Conservation (phyloP, 2,329 filamentous ascomycete genomes). For the Fusarium continuum region DNA sequence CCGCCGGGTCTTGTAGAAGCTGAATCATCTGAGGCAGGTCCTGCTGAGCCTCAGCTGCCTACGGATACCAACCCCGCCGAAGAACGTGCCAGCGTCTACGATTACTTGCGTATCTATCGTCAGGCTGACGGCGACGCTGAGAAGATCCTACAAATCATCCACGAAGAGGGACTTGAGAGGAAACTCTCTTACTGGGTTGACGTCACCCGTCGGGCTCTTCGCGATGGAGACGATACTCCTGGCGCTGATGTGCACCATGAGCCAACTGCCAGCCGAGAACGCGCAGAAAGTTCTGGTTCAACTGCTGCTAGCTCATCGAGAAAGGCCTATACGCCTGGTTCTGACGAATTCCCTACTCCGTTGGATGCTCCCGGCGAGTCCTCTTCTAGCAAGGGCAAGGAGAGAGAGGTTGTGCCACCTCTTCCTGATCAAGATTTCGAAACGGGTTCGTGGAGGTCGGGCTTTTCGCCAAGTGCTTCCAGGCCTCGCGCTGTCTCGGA, state of each 20-base stretch:
- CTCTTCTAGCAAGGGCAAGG: conserved; percentile 28
- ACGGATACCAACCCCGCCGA: conserved; percentile 3
- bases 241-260: conserved; percentile 2
- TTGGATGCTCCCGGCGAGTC: conserved; percentile 15
- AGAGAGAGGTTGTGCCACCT: conserved; percentile 18
- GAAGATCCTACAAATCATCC: conserved; percentile 68
- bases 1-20: conserved; percentile 20
- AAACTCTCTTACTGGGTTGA: conserved; percentile 68
- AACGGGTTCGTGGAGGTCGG: conserved; percentile 3
- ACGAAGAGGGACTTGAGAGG: conserved; percentile 66
- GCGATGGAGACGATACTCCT: conserved; percentile 11
- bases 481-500: conserved; percentile 67
- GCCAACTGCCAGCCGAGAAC: not conserved
- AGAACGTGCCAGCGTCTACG: conserved; percentile 43
- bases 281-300: conserved; percentile 37
- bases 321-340: conserved; percentile 36
- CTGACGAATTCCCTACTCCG: conserved; percentile 32
- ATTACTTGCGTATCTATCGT: conserved; percentile 64
- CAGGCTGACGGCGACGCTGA: conserved; percentile 68
- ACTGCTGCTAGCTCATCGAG: conserved; percentile 41
- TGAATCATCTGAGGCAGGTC: not conserved
- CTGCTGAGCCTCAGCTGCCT: conserved; percentile 4
- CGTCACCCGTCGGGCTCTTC: conserved; percentile 54
- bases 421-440: conserved; percentile 14
- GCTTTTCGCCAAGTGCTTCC: conserved; percentile 35